Base-by-base conservation (phyloP, 192 early-diverging fungal species). In the Rhizophlyctis rosea region DNA sequence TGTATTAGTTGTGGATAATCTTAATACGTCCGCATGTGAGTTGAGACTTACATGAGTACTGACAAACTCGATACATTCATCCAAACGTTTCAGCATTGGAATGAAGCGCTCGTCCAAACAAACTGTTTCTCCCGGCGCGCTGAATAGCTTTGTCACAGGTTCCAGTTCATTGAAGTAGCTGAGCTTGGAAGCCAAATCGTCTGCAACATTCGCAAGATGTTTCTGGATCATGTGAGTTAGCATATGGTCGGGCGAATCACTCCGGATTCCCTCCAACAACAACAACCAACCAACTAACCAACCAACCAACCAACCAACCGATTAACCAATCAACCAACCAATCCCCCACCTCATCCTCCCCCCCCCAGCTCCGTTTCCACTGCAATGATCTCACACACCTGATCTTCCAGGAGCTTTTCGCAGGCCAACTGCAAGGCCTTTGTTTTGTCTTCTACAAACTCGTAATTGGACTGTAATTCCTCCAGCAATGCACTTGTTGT, bases 91-190 rank as follows among this genome's bases (percentile, higher is more conserved):
- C 35, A 99, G 75, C 68, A 89, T 90, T 0, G 91, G 86, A 13
- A 91, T 68, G 73, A 99, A 99, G 53, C 85, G 79, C 0, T 67
- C 71, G 54, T 93, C 83, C 50, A 88, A 60, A 54, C 91, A 94
- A 11, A 95, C 85, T 54, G 79, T 72, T 49, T 97, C 93, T 4
- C 92, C 94, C 7, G 90, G 88, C n/a, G 86, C 66, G 64, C 83
- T 89, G 58, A 96, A 84, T 32, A 93, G 68, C 64, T 86, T 81
- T 25, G 88, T 77, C 14, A 93, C 88, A 0, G 84, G 79, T 36
- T 90, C 93, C n/a, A 98, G 65, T 67, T 91, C 86, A 32, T 94
- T 86, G 67, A 94, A 98, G 67, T 88, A 93, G 0, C 67, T 64
- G 7, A 99, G 74, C 50, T 84, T 78, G 24, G 76, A 78, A 0